These are phyloP conservation scores for Diaporthe aspalathi DNA, from an alignment of 2,329 filamentous ascomycete species.

Conservation along the genomic window DNA sequence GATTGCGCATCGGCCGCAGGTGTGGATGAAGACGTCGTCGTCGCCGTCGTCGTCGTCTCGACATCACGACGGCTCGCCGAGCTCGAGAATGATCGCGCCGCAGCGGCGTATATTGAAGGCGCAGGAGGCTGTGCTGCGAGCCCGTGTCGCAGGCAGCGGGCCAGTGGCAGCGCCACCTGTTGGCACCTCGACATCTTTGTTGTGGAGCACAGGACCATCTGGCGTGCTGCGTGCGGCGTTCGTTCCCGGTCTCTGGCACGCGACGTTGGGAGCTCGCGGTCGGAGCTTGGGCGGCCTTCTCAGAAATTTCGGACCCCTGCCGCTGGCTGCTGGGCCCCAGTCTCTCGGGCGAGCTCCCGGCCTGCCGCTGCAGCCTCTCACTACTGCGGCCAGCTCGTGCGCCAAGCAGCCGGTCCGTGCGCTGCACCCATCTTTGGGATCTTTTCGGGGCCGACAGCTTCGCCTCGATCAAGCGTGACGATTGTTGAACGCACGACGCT, in stretches of 20 bases:
- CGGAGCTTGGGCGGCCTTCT: slow-evolving; percentile 31
- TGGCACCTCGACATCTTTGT: slow-evolving; percentile 68
- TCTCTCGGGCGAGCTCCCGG: slow-evolving; percentile 25
- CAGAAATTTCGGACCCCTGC: slow-evolving; percentile 46
- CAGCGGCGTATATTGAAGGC: slow-evolving; percentile 50
- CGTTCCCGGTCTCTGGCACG: slow-evolving; percentile 27
- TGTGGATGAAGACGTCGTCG: slow-evolving; percentile 42
- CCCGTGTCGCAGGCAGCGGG: slow-evolving; percentile 63
- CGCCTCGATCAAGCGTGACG: background rate
- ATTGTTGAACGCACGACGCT: background rate
- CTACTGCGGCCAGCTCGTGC: background rate
- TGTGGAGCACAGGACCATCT: slow-evolving; percentile 39
- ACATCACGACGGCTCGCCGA: slow-evolving; percentile 53
- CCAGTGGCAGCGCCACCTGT: slow-evolving; percentile 67
- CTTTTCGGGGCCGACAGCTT: slow-evolving; percentile 33
- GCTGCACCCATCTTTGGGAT: slow-evolving; percentile 20
- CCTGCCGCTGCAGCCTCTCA: slow-evolving; percentile 9
- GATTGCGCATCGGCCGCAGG: slow-evolving; percentile 37
- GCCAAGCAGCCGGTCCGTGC: slow-evolving; percentile 37
- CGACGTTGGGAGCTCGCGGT: slow-evolving; percentile 25
- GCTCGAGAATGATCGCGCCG: slow-evolving; percentile 50
- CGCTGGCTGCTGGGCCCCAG: slow-evolving; percentile 12
- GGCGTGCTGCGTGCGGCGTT: slow-evolving; percentile 36
- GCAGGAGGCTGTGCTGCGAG: slow-evolving; percentile 46
- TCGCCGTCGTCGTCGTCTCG: slow-evolving; percentile 47